Base-by-base conservation (phyloP, 2,329 filamentous ascomycete genomes). In the Colletotrichum falcatum region DNA sequence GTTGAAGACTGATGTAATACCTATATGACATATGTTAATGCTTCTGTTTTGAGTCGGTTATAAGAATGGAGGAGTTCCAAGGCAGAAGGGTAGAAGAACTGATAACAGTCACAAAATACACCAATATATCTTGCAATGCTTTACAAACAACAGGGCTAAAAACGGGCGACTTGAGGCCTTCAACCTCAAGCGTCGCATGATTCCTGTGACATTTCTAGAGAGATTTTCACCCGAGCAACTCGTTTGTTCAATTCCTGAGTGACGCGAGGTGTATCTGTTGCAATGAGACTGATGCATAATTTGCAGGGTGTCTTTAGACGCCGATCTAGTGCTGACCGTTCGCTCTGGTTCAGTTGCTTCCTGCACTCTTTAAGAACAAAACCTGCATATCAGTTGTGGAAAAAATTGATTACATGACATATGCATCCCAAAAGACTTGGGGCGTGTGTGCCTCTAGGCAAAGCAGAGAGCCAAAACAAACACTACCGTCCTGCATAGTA, bases 371-470 rank as follows among this genome's bases (percentile, higher is more conserved):
- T 39, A 2, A 14, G 48, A 33, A 56, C 48, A 53, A 73, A 33
- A 37, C 68, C 16, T 20, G 60, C 20, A 23, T 73, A 26, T 26
- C 30, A 8, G 71, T 30, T 46, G 71, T 74, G 23, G 65, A 74
- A 49, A 66, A 53, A n/a, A n/a, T n/a, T n/a, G 54, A 63, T 74
- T n/a, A 65, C 77, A 55, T 18, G 18, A 18, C 1, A 73, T 84
- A 2, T 78, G 78, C 20, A 83, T 81, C 0, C 48, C 86, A 1
- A 84, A 87, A 53, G 84, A 84, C 0, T 73, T 88, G 11, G 83
- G 87, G 65, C 85, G 83, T 58, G 71, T 88, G 14, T 79, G 87
- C 71, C 77, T 88, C 16, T 12, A 14, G 82, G 30, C 81, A 86
- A 44, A 75, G 76, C 0, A 86, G 86, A 0, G 81, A 83, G 28